Conservation (phyloP, 2,329 filamentous ascomycete species). For the Neocatenulostroma microsporum region DNA sequence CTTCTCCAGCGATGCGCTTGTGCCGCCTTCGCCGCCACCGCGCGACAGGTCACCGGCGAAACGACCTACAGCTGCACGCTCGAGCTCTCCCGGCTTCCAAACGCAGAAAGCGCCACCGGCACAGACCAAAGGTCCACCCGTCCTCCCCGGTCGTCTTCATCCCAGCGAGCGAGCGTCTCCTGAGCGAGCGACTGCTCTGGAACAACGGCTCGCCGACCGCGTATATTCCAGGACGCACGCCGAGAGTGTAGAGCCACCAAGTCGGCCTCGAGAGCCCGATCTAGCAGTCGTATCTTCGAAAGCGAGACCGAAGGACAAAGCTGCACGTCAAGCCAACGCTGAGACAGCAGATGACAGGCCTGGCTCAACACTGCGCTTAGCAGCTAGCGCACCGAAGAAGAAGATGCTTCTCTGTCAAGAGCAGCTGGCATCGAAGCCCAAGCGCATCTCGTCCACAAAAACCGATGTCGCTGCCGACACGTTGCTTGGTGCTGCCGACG, state of each 20-base stretch:
- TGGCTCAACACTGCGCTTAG: slow-evolving; percentile 32
- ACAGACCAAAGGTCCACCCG: no score
- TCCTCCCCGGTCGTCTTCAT: no score
- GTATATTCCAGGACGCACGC: no score
- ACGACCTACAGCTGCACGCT: slow-evolving; percentile 20
- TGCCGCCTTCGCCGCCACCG: slow-evolving; percentile 16
- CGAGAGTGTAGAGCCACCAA: no score
- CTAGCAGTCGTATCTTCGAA: no score
- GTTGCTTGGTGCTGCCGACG: slow-evolving; percentile 15
- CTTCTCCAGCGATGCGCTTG: slow-evolving; percentile 21
- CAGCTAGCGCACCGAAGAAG: slow-evolving; percentile 33
- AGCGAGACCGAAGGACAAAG: no score
- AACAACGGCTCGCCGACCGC: no score
- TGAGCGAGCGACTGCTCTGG: no score
- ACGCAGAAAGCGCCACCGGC: slow-evolving; percentile 9
- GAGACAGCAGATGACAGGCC: no score
- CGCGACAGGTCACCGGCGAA: background rate
- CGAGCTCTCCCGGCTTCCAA: slow-evolving; percentile 28
- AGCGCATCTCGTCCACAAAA: slow-evolving; percentile 10
- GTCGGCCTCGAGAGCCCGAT: no score
- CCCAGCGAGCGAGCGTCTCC: no score
- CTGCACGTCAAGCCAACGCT: no score
- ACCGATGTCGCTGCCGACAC: slow-evolving; percentile 8
- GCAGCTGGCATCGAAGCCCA: slow-evolving; percentile 16
- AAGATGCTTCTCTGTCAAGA: slow-evolving; percentile 37